phyloP scores from a whole-genome alignment of 164 flowering plant species.

The Santalum album region DNA sequence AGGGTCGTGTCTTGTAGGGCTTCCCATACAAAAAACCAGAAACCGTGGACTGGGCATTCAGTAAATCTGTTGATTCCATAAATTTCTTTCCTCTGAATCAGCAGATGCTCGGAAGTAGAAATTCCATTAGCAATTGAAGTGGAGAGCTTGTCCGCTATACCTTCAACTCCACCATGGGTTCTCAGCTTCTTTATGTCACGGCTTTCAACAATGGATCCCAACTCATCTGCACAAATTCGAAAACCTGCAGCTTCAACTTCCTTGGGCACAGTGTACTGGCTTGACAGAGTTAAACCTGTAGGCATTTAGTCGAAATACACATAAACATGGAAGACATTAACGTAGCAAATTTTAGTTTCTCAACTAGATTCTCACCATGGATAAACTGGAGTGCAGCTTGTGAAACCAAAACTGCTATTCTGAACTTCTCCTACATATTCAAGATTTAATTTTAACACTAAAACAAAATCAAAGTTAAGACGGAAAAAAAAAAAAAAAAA shows the following conservation, averaged over 20 bases:
- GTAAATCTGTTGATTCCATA: constrained; percentile 79
- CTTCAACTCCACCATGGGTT: constrained; percentile 77
- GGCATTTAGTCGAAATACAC: constrained; percentile 5
- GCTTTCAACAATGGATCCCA: constrained; percentile 79
- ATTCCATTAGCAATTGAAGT: constrained; percentile 57
- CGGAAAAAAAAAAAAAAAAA: neutral
- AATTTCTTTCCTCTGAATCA: constrained; percentile 45
- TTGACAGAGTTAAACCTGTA: constrained; percentile 46
- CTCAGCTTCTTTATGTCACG: constrained; percentile 67
- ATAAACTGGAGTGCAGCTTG: constrained; percentile 97
- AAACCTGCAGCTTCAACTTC: constrained; percentile 78
- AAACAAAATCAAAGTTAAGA: neutral
- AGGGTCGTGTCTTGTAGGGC: constrained; percentile 95
- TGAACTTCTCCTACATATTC: constrained; percentile 65
- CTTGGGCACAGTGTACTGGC: constrained; percentile 59
- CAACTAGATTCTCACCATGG: constrained; percentile 38
- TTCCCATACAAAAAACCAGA: constrained; percentile 92
- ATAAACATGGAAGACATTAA: neutral
- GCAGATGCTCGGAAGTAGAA: constrained; percentile 31
- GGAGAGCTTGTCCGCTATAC: constrained; percentile 59
- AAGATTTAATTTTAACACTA: constrained; percentile 1
- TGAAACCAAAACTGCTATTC: constrained; percentile 90
- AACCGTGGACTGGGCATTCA: constrained; percentile 56
- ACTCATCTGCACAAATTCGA: constrained; percentile 76
- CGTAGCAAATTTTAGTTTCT: neutral